Percentiles rank a stretch among this genome's conserved stretches.
Conservation (phyloP, 805 yeast species). For the Starmerella scarabaei region DNA sequence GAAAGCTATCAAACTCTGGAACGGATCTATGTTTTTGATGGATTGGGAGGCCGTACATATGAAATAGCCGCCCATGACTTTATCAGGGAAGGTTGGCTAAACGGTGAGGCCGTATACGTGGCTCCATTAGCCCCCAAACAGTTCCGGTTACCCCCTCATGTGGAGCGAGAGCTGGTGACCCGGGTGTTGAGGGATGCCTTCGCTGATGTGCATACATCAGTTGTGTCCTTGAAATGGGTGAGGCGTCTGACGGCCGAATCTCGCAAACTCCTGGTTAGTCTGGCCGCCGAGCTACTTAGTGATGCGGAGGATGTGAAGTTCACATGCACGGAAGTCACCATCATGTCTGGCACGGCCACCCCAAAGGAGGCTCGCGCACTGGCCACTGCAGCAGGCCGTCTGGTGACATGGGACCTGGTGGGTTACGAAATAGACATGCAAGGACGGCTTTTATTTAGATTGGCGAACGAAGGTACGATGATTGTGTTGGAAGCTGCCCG, state of each 20-base stretch:
- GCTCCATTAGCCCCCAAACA: conserved; percentile 1
- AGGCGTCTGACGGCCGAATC: conserved; percentile 4
- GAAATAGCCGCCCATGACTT: conserved; percentile 1
- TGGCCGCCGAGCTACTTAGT: background rate
- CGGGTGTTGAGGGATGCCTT: conserved; percentile 2
- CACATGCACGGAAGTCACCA: background rate
- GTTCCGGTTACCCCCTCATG: conserved; percentile 6
- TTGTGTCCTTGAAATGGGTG: conserved; percentile 7
- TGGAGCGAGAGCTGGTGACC: conserved; percentile 17
- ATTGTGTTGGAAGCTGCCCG: no score
- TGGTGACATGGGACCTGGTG: background rate
- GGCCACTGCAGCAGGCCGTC: conserved; percentile 2
- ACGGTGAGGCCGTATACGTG: conserved; percentile 8
- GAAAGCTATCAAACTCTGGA: conserved; percentile 9
- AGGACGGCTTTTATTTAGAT: background rate
- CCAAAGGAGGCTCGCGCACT: conserved; percentile 1
- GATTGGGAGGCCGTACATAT: conserved; percentile 6
- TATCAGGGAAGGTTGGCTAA: conserved; percentile 9
- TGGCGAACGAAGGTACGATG: no score
- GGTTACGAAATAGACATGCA: conserved; percentile 3
- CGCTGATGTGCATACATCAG: conserved; percentile 1
- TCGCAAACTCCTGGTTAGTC: background rate
- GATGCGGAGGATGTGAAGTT: background rate
- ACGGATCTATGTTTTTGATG: conserved; percentile 15
- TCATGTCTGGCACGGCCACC: conserved; percentile 7